Evolutionary conservation across 306 rosid species (phyloP), one percentile per base, ranked within the genome.

Genomic region (Mimosa pudica): DNA sequence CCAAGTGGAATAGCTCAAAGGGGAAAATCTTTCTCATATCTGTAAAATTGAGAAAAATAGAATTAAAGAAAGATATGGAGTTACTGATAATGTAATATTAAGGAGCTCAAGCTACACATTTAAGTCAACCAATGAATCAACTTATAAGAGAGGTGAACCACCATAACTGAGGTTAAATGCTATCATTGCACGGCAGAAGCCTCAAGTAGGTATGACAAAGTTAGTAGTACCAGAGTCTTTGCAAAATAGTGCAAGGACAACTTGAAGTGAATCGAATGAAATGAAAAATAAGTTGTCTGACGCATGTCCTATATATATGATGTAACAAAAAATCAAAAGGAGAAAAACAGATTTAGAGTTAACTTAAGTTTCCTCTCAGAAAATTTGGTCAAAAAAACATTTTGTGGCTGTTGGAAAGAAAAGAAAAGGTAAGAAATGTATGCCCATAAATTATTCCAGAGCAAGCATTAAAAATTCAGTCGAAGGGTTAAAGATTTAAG

Each of bases 1-100:
- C 99, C 90, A 96, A 87, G 91, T 96, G 99, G 88, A 96, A 91
- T 60, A 96, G 92, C 89, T 93, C 98, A 42, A 96, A 96, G 63
- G 97, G 98, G 87, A 96, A 96, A 74, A 93, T 89, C 76, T 87
- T 90, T 87, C 99, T 91, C 92, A 95, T 77, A 88, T 93, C 99
- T 95, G 92, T 70, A 85, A 71, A 65, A 17, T 73, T 74, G 35
- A 82, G 30, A 58, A 80, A 48, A 79, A 17, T 73, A 75, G 35
- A 82, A 11, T n/a, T 5, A 67, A 80, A 67, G 18, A 79, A 60
- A 20, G 36, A 44, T 44, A 68, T 9, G 58, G 75, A 63, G 55
- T 45, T 10, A 48, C 36, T 9, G 77, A 42, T 36, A n/a, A 58
- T 51, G 47, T 16, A 64, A 58, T n/a, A 71, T 48, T 62, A 77